Percentiles rank a stretch among this genome's conserved stretches.
Conservation (phyloP, 2,329 filamentous ascomycete genomes). For the Ophiostoma quercus region DNA sequence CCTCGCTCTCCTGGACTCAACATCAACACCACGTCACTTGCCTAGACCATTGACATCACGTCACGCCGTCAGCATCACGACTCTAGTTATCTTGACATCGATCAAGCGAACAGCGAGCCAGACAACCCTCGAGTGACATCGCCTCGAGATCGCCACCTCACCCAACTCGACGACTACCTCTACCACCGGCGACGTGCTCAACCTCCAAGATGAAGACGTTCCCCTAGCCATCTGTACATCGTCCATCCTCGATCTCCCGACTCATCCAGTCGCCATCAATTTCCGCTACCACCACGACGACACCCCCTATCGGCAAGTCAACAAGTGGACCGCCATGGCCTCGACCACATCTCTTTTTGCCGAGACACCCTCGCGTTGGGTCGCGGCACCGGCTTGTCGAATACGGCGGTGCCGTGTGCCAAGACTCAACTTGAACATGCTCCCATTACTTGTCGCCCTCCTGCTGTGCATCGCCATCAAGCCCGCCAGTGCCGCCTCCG, state of each 20-base stretch:
- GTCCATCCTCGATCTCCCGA: constrained; percentile 9
- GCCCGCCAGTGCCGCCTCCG: constrained; percentile 56
- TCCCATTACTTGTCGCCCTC: constrained; percentile 37
- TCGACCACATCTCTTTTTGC: not conserved
- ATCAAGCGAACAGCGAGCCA: not conserved
- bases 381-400: constrained; percentile 11
- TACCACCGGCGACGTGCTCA: constrained; percentile 17
- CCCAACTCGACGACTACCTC: not conserved
- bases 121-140: not conserved
- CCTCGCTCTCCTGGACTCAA: not conserved
- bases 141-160: not conserved
- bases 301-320: not conserved
- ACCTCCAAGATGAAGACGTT: constrained; percentile 21
- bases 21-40: too few relatives aligned
- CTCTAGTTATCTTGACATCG: too few relatives aligned
- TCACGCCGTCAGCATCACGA: too few relatives aligned
- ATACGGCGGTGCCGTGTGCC: constrained; percentile 8
- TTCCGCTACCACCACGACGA: not conserved
- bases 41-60: not conserved
- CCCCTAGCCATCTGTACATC: constrained; percentile 17
- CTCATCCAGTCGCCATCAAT: not conserved
- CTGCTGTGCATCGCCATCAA: constrained; percentile 37
- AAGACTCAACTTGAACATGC: constrained; percentile 13
- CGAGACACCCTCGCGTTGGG: not conserved
- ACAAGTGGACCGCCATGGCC: constrained; percentile 8